Evolutionary conservation across 2,329 filamentous ascomycete species (phyloP).

Genomic region (Orbilia blumenaviensis): DNA sequence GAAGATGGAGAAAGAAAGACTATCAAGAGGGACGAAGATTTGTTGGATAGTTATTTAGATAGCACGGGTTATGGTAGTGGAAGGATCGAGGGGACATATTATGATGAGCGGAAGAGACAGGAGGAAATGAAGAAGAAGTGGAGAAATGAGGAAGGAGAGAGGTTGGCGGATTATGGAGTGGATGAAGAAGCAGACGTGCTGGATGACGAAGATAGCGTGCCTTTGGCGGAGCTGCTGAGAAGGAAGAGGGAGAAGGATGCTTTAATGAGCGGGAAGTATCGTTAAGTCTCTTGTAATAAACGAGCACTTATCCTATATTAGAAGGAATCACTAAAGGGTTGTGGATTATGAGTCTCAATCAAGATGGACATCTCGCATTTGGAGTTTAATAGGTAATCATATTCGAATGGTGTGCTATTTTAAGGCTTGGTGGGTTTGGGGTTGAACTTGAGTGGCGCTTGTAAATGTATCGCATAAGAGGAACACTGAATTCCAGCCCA

Average conservation of each 20-base stretch:
- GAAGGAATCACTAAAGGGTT: too few relatives aligned
- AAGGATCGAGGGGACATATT: conserved; percentile 37
- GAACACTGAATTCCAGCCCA: too few relatives aligned
- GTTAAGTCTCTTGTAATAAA: not conserved
- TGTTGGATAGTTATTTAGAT: conserved; percentile 55
- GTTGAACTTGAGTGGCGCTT: too few relatives aligned
- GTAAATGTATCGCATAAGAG: too few relatives aligned
- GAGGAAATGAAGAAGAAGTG: conserved; percentile 68
- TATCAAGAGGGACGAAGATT: conserved; percentile 58
- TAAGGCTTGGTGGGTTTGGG: too few relatives aligned
- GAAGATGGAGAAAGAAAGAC: conserved; percentile 8
- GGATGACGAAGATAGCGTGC: conserved; percentile 71
- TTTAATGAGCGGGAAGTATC: conserved; percentile 9
- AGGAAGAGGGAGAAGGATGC: conserved; percentile 62
- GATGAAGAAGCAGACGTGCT: conserved; percentile 75
- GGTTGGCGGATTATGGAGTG: conserved; percentile 78
- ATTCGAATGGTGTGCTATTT: too few relatives aligned
- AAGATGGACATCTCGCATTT: too few relatives aligned
- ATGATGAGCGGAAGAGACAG: conserved; percentile 55
- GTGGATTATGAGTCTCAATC: too few relatives aligned
- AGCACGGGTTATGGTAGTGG: conserved; percentile 51
- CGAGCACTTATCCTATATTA: not conserved
- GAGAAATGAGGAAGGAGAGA: conserved; percentile 79
- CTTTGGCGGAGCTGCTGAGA: conserved; percentile 73
- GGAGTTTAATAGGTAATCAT: too few relatives aligned